Evolutionary conservation across 1,139 yeast genomes (phyloP).

Genomic region (Zhuliangozyma blackwelliae): DNA sequence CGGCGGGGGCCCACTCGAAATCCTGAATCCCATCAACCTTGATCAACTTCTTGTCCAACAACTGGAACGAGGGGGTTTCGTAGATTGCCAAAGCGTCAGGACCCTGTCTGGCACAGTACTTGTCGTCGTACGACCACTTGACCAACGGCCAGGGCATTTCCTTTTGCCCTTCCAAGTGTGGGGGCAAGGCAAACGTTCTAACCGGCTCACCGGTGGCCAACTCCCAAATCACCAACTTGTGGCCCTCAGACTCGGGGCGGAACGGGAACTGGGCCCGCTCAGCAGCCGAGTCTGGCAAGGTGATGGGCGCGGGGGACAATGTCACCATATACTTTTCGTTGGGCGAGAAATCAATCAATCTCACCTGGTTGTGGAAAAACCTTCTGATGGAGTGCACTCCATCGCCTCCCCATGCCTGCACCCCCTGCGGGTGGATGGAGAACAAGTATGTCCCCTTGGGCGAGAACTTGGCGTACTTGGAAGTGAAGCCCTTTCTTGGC

Average conservation of each 20-base stretch:
- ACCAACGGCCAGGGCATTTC: slow-evolving; percentile 96
- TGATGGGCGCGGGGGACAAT: slow-evolving; percentile 81
- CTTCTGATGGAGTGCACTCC: slow-evolving; percentile 70
- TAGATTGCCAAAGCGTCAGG: slow-evolving; percentile 92
- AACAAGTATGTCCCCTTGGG: slow-evolving; percentile 89
- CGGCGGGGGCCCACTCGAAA: slow-evolving; percentile 94
- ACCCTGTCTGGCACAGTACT: slow-evolving; percentile 91
- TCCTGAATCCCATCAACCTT: slow-evolving; percentile 85
- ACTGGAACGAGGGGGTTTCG: slow-evolving; percentile 62
- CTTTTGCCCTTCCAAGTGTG: slow-evolving; percentile 62
- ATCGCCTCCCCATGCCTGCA: slow-evolving; percentile 94
- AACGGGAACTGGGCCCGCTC: slow-evolving; percentile 73
- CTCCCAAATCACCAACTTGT: slow-evolving; percentile 93
- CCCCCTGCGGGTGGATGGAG: slow-evolving; percentile 91
- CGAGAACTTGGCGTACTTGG: slow-evolving; percentile 83
- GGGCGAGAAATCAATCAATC: slow-evolving; percentile 89
- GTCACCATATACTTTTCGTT: slow-evolving; percentile 88
- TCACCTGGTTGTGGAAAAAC: slow-evolving; percentile 85
- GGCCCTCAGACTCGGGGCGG: slow-evolving; percentile 86
- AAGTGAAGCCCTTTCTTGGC: slow-evolving; percentile 81
- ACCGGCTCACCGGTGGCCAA: slow-evolving; percentile 76
- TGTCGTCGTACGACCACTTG: slow-evolving; percentile 93
- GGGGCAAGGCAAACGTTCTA: slow-evolving; percentile 88
- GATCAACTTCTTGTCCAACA: slow-evolving; percentile 81
- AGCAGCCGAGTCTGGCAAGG: slow-evolving; percentile 62